A percentile compares a stretch with the other conserved stretches of the same genome.
Conservation (phyloP, 73 alveolate species). For the Paramecium tetraurelia region DNA sequence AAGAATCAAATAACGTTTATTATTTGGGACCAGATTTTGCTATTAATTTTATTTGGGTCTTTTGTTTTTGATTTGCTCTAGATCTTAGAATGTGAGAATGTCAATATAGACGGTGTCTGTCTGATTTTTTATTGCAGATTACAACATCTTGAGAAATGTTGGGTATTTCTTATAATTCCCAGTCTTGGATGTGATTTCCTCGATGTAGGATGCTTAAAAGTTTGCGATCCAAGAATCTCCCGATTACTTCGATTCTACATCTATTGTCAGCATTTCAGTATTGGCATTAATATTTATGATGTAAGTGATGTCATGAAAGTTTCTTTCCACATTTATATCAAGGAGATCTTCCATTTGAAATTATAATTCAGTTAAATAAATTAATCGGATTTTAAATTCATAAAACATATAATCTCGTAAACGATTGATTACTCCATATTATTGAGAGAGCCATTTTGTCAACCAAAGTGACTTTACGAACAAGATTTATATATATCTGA, state of each 20-base stretch:
- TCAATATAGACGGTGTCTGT: slow-evolving; percentile 71
- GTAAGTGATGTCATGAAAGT: background rate
- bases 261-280: background rate
- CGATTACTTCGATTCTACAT: background rate
- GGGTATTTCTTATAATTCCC: slow-evolving; percentile 67
- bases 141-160: slow-evolving; percentile 70
- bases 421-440: too few relatives aligned
- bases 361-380: background rate
- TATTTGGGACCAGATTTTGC: background rate
- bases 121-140: slow-evolving; percentile 57
- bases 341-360: background rate
- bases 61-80: slow-evolving; percentile 66
- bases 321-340: background rate
- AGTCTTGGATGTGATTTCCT: slow-evolving; percentile 77
- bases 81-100: slow-evolving; percentile 70
- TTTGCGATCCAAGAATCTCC: slow-evolving; percentile 27
- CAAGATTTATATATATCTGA: background rate
- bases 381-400: background rate
- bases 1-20: slow-evolving; percentile 69
- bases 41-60: background rate
- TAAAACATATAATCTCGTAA: background rate
- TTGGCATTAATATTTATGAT: background rate
- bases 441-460: too few relatives aligned
- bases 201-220: slow-evolving; percentile 66
- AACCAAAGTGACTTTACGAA: too few relatives aligned